phyloP scores from a whole-genome alignment of 305 asterid species.

The Plantago coronopus region DNA sequence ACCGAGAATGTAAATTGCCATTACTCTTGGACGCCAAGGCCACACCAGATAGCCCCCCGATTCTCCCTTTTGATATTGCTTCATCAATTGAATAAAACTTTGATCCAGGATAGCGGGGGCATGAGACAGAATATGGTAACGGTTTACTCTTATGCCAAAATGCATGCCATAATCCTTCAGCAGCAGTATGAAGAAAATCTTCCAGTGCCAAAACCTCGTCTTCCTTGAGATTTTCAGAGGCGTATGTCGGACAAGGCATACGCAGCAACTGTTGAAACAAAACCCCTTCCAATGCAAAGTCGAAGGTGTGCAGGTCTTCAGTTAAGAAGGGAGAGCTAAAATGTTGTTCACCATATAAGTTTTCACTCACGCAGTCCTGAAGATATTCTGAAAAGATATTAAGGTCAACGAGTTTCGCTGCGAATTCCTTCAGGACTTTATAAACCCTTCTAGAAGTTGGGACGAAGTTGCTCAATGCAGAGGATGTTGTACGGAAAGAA shows the following conservation, averaged over 20 bases:
- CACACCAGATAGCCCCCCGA: conserved; percentile 53
- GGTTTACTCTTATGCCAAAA: conserved; percentile 73
- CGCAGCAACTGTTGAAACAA: conserved; percentile 77
- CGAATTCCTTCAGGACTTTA: conserved; percentile 60
- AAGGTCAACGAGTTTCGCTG: conserved; percentile 48
- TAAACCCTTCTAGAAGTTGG: conserved; percentile 60
- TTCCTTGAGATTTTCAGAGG: conserved; percentile 49
- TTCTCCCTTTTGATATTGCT: conserved; percentile 61
- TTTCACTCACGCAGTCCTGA: conserved; percentile 61
- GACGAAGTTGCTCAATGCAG: conserved; percentile 45
- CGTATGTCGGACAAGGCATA: conserved; percentile 61
- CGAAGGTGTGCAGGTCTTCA: conserved; percentile 61
- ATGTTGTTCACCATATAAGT: conserved; percentile 29
- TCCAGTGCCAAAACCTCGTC: conserved; percentile 69
- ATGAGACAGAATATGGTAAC: conserved; percentile 55
- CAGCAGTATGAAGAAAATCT: conserved; percentile 67
- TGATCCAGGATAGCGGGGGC: conserved; percentile 63
- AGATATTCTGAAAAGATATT: conserved; percentile 41
- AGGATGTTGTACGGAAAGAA: conserved; percentile 40
- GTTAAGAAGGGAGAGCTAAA: conserved; percentile 51
- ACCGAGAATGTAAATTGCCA: conserved; percentile 36
- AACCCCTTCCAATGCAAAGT: conserved; percentile 70
- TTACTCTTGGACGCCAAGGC: conserved; percentile 55
- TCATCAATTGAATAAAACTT: conserved; percentile 67
- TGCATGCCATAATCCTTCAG: conserved; percentile 74